Evolutionary conservation across 805 yeast species (phyloP).

Genomic region (Pichia manshurica): DNA sequence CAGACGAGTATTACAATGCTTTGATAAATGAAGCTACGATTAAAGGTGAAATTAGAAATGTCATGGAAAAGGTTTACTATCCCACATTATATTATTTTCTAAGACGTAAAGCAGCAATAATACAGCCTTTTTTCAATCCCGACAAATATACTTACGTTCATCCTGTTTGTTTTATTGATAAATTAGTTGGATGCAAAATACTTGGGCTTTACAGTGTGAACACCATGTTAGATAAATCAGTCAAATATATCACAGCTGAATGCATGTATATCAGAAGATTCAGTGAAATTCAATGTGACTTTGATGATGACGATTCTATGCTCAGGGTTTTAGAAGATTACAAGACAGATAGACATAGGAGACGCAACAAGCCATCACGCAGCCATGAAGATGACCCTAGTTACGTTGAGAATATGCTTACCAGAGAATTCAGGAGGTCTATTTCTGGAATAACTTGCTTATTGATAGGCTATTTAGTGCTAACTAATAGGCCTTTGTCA

Average conservation of each 20-base stretch:
- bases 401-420: background rate
- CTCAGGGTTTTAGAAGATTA: background rate
- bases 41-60: slow-evolving; percentile 3
- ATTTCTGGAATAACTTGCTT: slow-evolving; percentile 4
- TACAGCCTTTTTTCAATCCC: slow-evolving; percentile 11
- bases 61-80: slow-evolving; percentile 10
- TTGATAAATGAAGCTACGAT: slow-evolving; percentile 4
- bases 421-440: slow-evolving; percentile 2
- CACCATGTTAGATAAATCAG: slow-evolving; percentile 3
- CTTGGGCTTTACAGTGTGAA: slow-evolving; percentile 8
- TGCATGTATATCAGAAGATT: background rate
- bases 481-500: slow-evolving; percentile 4
- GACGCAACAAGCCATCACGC: too few relatives aligned
- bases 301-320: background rate
- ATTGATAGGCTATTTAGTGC: slow-evolving; percentile 5
- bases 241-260: background rate
- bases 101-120: background rate
- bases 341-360: too few relatives aligned
- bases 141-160: slow-evolving; percentile 7
- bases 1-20: slow-evolving; percentile 1
- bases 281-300: background rate
- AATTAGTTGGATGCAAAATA: slow-evolving; percentile 10
- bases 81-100: slow-evolving; percentile 8
- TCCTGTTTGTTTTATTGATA: slow-evolving; percentile 4
- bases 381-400: background rate